Evolutionary conservation across 179 eudicot genomes (phyloP).

Genomic region (Camellia oleifera): DNA sequence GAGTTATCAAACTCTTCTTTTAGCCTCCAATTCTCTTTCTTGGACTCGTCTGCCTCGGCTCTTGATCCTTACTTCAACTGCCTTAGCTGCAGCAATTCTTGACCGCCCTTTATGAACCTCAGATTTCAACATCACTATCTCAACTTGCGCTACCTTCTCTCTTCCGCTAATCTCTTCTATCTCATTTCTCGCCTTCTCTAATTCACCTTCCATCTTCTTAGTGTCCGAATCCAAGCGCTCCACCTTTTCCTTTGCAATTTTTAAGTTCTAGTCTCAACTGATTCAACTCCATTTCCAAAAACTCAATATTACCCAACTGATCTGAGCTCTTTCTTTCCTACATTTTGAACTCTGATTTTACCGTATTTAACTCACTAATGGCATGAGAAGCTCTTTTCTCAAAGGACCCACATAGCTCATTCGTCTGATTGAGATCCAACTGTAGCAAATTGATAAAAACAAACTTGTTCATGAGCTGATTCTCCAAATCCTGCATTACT

Average conservation of each 20-base stretch:
- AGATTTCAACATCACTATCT: conserved; percentile 28
- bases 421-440: conserved; percentile 21
- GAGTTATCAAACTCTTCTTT: conserved; percentile 9
- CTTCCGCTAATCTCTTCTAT: conserved; percentile 12
- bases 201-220: not conserved
- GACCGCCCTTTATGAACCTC: not conserved
- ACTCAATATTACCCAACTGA: not conserved
- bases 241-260: conserved; percentile 13
- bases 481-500: conserved; percentile 21
- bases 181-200: not conserved
- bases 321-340: conserved; percentile 5
- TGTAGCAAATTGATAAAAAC: conserved; percentile 6
- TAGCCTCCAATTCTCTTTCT: conserved; percentile 20
- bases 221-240: not conserved
- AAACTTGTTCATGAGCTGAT: conserved; percentile 15
- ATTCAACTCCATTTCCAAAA: conserved; percentile 12
- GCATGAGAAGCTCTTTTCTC: conserved; percentile 20
- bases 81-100: no score
- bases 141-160: conserved; percentile 28
- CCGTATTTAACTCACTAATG: conserved; percentile 8
- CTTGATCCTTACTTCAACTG: no score
- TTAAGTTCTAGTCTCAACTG: not conserved
- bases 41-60: conserved; percentile 18
- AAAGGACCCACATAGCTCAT: conserved; percentile 13
- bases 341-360: not conserved